These are phyloP conservation scores for Lasiodiplodia theobromae DNA, from an alignment of 2,329 filamentous ascomycete genomes.

Conservation along the genomic window DNA sequence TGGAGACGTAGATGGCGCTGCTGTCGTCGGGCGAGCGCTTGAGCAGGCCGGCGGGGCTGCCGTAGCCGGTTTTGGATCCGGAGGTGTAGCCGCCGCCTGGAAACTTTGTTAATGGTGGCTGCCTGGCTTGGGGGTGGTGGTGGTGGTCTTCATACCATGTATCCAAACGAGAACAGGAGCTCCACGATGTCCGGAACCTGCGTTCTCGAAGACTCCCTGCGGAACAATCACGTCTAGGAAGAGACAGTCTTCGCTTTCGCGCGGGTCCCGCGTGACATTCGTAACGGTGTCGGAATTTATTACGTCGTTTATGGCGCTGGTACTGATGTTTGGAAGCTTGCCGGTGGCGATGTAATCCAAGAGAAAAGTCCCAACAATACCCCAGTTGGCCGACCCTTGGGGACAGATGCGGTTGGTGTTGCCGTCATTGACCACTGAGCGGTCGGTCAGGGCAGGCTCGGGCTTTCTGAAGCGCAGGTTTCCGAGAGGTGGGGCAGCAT, in stretches of 20 bases:
- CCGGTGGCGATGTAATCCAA: slow-evolving; percentile 41
- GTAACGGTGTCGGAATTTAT: slow-evolving; percentile 20
- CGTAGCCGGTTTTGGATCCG: neutral
- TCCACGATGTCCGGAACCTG: slow-evolving; percentile 33
- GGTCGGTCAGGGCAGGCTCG: slow-evolving; percentile 50
- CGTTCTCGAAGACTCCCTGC: slow-evolving; percentile 41
- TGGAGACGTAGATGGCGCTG: slow-evolving; percentile 53
- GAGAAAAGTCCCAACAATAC: neutral
- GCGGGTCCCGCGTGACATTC: slow-evolving; percentile 18
- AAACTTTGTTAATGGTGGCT: neutral
- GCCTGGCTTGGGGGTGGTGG: too few relatives aligned
- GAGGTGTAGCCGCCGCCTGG: slow-evolving; percentile 50
- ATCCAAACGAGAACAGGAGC: slow-evolving; percentile 53
- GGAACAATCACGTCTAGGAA: slow-evolving; percentile 51
- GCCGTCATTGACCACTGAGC: slow-evolving; percentile 55
- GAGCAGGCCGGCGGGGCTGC: neutral
- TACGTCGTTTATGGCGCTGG: neutral
- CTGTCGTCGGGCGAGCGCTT: slow-evolving; percentile 32
- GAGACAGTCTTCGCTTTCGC: slow-evolving; percentile 46
- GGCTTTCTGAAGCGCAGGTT: slow-evolving; percentile 60
- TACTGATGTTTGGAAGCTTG: neutral
- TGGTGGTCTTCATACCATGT: slow-evolving; percentile 41
- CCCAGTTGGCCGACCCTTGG: neutral
- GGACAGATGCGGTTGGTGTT: slow-evolving; percentile 34
- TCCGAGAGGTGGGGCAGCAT: slow-evolving; percentile 61